These are phyloP conservation scores for Pelargonium myrrhifolium DNA, from an alignment of 441 rosid genomes.

Conservation along the genomic window DNA sequence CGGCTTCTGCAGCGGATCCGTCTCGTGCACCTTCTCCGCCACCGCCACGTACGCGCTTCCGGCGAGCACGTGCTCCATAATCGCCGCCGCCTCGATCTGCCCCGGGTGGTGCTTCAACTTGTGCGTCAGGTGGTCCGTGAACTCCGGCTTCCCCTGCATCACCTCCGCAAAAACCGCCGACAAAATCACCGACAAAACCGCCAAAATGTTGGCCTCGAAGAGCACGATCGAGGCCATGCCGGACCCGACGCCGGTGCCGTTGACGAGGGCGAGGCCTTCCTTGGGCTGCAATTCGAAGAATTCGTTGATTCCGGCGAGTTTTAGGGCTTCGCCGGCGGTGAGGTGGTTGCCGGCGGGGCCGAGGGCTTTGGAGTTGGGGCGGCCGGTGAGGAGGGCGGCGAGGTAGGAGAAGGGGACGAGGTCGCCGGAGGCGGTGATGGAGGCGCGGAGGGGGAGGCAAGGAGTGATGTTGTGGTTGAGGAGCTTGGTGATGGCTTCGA, in stretches of 20 bases:
- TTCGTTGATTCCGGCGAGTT: no score
- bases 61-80: conserved; percentile 19
- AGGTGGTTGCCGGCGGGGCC: no score
- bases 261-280: no score
- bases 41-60: conserved; percentile 16
- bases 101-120: conserved; percentile 41
- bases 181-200: conserved; percentile 12
- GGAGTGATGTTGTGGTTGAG: conserved; percentile 43
- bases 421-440: conserved; percentile 34
- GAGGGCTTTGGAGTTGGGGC: no score
- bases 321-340: no score
- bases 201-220: conserved; percentile 20
- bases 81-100: conserved; percentile 26
- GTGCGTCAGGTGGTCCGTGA: conserved; percentile 40
- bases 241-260: conserved; percentile 45
- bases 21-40: conserved; percentile 14
- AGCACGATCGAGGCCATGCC: conserved; percentile 36
- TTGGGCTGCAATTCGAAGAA: no score
- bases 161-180: conserved; percentile 19
- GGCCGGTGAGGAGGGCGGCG: neutral
- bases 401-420: neutral
- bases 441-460: conserved; percentile 44
- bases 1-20: conserved; percentile 15
- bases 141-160: conserved; percentile 28
- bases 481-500: conserved; percentile 40